These are phyloP conservation scores for Ogataea thermomethanolica DNA, from an alignment of 805 yeast genomes.

Conservation along the genomic window DNA sequence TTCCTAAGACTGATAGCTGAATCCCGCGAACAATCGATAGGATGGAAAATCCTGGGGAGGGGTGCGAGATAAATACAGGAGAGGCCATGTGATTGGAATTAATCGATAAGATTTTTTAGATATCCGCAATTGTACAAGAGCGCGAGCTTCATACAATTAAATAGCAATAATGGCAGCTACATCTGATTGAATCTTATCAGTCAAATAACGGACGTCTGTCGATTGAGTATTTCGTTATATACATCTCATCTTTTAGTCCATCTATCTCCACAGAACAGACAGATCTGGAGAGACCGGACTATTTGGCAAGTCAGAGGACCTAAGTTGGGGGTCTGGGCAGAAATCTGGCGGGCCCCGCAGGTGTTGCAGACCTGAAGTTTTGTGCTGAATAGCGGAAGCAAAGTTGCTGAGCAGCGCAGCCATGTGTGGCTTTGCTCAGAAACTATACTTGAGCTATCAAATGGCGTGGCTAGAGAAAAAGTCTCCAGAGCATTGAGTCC, in stretches of 20 bases:
- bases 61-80: conserved; percentile 54
- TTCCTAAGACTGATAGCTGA: conserved; percentile 50
- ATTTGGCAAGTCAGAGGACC: conserved; percentile 13
- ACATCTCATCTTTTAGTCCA: conserved; percentile 7
- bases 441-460: conserved; percentile 11
- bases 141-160: no score
- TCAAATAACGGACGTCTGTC: no score
- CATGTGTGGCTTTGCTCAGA: conserved; percentile 33
- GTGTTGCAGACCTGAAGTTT: conserved; percentile 35
- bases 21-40: conserved; percentile 49
- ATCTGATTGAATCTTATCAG: no score
- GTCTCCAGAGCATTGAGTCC: conserved; percentile 15
- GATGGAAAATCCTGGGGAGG: conserved; percentile 51
- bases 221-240: no score
- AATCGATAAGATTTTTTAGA: not conserved
- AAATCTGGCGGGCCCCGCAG: conserved; percentile 28
- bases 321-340: conserved; percentile 2
- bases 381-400: conserved; percentile 36
- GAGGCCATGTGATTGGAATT: conserved; percentile 46
- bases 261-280: conserved; percentile 25
- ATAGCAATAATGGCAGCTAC: no score
- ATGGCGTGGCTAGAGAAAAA: conserved; percentile 6
- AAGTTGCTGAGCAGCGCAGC: conserved; percentile 37
- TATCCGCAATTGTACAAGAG: no score
- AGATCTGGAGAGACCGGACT: conserved; percentile 23